Conservation (phyloP, 192 early-diverging fungal species). For the Ambispora gerdemannii region DNA sequence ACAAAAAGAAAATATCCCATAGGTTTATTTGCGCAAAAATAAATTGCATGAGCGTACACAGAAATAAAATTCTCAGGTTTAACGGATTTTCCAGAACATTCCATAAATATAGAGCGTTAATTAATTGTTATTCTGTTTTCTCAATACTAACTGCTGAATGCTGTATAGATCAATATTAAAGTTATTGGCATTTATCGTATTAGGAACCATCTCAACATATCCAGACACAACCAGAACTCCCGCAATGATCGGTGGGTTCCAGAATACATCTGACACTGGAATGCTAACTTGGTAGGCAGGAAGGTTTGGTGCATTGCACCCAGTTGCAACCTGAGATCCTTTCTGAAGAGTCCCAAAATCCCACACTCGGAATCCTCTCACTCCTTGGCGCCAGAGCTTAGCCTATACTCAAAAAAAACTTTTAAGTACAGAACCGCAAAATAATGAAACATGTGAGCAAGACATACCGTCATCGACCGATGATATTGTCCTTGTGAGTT, state of each 20-base stretch:
- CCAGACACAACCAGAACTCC: neutral
- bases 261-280: constrained; percentile 23
- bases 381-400: constrained; percentile 19
- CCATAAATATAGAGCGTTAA: too few species aligned
- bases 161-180: constrained; percentile 23
- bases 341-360: constrained; percentile 16
- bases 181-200: constrained; percentile 12
- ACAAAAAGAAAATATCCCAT: too few species aligned
- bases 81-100: too few species aligned
- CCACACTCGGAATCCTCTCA: constrained; percentile 17
- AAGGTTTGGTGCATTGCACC: constrained; percentile 18
- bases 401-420: constrained; percentile 20
- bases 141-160: constrained; percentile 26
- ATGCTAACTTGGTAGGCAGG: constrained; percentile 21
- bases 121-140: constrained; percentile 7
- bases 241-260: constrained; percentile 11
- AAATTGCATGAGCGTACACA: too few species aligned
- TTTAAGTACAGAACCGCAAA: constrained; percentile 18
- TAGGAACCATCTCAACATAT: neutral
- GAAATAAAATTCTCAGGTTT: too few species aligned
- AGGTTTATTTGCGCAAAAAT: too few species aligned
- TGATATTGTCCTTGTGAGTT: too few species aligned
- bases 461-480: too few species aligned
- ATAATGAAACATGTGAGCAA: neutral
- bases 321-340: constrained; percentile 11